A percentile compares a stretch with the other conserved stretches of the same genome.
Evolutionary conservation across 129 eudicot species (phyloP).

Genomic region (carrot (Daucus carota)): DNA sequence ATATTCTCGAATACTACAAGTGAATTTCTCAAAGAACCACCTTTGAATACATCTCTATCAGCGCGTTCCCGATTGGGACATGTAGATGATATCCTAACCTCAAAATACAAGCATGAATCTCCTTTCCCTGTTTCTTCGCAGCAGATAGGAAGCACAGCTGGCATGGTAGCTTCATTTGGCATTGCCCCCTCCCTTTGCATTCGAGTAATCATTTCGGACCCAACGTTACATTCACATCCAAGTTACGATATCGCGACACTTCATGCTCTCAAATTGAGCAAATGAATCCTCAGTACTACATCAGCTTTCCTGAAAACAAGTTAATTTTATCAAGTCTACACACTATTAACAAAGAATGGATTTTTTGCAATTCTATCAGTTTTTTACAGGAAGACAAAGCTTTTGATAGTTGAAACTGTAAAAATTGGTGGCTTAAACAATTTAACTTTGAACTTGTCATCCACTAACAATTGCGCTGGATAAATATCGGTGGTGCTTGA

Average conservation of each 20-base stretch:
- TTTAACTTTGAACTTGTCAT: too few relatives aligned
- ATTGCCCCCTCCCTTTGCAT: conserved; percentile 43
- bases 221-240: conserved; percentile 46
- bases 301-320: conserved; percentile 50
- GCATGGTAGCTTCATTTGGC: conserved; percentile 53
- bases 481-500: too few relatives aligned
- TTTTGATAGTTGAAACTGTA: not conserved
- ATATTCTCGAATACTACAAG: conserved; percentile 40
- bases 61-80: conserved; percentile 51
- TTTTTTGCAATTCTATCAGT: conserved; percentile 28
- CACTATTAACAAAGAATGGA: conserved; percentile 44
- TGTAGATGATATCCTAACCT: conserved; percentile 38
- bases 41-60: conserved; percentile 74
- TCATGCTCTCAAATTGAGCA: conserved; percentile 56
- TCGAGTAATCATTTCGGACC: conserved; percentile 40
- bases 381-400: conserved; percentile 7
- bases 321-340: conserved; percentile 30
- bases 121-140: conserved; percentile 74
- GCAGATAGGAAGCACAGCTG: conserved; percentile 47
- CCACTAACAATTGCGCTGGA: too few relatives aligned
- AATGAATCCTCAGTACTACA: conserved; percentile 38
- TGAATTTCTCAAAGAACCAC: conserved; percentile 45
- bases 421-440: too few relatives aligned
- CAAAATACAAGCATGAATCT: conserved; percentile 58
- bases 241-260: conserved; percentile 44